Percentiles rank a stretch among this genome's conserved stretches.
These are phyloP conservation scores for Striga asiatica DNA, from an alignment of 257 asterid species.

Conservation along the genomic window DNA sequence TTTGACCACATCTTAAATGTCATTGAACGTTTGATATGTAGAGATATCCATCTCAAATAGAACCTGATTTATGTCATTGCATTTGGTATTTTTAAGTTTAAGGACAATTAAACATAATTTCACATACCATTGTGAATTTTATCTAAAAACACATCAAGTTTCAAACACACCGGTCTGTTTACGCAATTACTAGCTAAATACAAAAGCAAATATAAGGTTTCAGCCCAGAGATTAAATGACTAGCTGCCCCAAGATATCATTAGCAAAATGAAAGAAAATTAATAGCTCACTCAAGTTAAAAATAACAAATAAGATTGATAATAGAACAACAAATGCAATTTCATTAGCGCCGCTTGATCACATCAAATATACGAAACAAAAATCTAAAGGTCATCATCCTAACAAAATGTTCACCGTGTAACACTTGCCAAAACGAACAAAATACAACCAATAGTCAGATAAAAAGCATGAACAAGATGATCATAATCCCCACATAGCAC, in stretches of 20 bases:
- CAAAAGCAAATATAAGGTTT: too few species aligned
- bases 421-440: not conserved
- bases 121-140: not conserved
- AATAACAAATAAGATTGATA: too few species aligned
- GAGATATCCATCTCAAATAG: not conserved
- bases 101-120: not conserved
- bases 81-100: not conserved
- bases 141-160: not conserved
- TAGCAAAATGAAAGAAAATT: too few species aligned
- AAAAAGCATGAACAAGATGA: not conserved
- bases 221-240: too few species aligned
- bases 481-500: not conserved
- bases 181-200: not conserved
- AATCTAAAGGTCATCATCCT: not conserved
- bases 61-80: not conserved
- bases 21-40: not conserved
- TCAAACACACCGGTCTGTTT: not conserved
- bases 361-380: slow-evolving; percentile 5
- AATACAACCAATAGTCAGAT: slow-evolving; percentile 3
- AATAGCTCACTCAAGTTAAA: too few species aligned
- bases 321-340: slow-evolving; percentile 5
- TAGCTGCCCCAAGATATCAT: too few species aligned
- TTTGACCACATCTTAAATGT: not conserved
- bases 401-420: slow-evolving; percentile 9
- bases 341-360: not conserved